A percentile compares a stretch with the other conserved stretches of the same genome.
Conservation (phyloP, 176 grass and related monocot species). For the Stipa capillata region DNA sequence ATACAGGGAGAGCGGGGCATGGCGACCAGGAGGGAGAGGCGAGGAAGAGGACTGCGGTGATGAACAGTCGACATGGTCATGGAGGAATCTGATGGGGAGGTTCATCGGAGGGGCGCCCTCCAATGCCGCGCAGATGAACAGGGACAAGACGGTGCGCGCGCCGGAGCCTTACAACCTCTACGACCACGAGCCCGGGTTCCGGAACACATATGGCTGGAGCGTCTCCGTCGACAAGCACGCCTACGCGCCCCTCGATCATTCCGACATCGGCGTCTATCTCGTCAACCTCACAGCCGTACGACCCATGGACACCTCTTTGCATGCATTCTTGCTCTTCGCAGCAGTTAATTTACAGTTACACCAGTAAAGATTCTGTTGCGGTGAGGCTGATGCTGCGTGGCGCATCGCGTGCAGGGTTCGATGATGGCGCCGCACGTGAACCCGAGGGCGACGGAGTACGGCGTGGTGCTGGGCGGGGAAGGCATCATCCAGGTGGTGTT, state of each 20-base stretch:
- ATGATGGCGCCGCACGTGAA: constrained; percentile 90
- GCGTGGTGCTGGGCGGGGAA: constrained; percentile 52
- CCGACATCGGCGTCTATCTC: constrained; percentile 70
- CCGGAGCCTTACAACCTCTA: constrained; percentile 71
- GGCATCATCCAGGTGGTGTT: constrained; percentile 61
- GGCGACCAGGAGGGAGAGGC: background rate
- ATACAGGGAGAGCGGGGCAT: background rate
- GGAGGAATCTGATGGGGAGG: constrained; percentile 34
- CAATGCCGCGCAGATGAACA: background rate
- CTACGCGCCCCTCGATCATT: constrained; percentile 55
- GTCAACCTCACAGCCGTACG: constrained; percentile 78
- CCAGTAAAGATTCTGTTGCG: background rate
- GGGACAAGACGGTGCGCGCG: constrained; percentile 13
- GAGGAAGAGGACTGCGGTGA: background rate
- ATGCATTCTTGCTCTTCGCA: background rate
- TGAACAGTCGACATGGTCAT: constrained; percentile 24
- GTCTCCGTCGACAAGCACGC: constrained; percentile 53
- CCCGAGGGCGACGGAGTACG: constrained; percentile 74
- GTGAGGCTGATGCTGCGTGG: background rate
- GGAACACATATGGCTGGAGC: constrained; percentile 73
- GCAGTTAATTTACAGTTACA: background rate
- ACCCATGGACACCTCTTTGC: background rate
- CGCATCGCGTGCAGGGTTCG: constrained; percentile 43
- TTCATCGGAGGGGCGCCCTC: constrained; percentile 23
- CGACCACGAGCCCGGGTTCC: constrained; percentile 51